Conservation (phyloP, 2,329 filamentous ascomycete species). For the Cercospora canescens region DNA sequence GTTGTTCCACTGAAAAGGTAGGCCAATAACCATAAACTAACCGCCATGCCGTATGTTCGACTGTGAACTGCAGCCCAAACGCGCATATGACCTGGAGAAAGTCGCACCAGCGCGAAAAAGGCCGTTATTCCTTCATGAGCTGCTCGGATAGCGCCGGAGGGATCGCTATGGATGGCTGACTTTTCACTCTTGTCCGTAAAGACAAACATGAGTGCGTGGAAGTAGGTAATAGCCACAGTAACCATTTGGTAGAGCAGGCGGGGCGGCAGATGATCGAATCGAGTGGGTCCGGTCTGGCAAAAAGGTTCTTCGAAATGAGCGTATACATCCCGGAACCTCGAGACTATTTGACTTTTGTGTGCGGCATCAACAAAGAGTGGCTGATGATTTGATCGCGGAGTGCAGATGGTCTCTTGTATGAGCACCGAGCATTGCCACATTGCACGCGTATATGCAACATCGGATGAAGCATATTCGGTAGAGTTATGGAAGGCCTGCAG, state of each 20-base stretch:
- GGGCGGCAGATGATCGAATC: not conserved
- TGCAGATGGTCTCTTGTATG: constrained; percentile 6
- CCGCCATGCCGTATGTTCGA: not conserved
- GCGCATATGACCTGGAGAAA: not conserved
- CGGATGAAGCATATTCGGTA: not conserved
- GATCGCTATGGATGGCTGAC: not conserved
- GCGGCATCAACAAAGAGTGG: not conserved
- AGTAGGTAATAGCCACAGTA: constrained; percentile 2
- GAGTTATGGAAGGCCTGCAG: not conserved
- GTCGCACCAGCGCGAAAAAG: not conserved
- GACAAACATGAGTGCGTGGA: constrained; percentile 9
- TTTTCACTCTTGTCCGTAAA: constrained; percentile 10
- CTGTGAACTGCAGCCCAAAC: not conserved
- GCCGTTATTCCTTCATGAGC: not conserved
- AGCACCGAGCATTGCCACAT: constrained; percentile 13
- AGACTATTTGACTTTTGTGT: not conserved
- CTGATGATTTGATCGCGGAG: not conserved
- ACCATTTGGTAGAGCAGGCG: constrained; percentile 4
- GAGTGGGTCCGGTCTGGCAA: not conserved
- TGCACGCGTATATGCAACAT: not conserved
- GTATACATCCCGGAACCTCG: not conserved
- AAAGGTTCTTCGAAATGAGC: not conserved
- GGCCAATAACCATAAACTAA: not conserved
- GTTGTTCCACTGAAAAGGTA: not conserved
- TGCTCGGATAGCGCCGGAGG: not conserved